Evolutionary conservation across 2,329 filamentous ascomycete species (phyloP), one percentile per base, ranked within the genome.

Genomic region (Xylariales sp.): DNA sequence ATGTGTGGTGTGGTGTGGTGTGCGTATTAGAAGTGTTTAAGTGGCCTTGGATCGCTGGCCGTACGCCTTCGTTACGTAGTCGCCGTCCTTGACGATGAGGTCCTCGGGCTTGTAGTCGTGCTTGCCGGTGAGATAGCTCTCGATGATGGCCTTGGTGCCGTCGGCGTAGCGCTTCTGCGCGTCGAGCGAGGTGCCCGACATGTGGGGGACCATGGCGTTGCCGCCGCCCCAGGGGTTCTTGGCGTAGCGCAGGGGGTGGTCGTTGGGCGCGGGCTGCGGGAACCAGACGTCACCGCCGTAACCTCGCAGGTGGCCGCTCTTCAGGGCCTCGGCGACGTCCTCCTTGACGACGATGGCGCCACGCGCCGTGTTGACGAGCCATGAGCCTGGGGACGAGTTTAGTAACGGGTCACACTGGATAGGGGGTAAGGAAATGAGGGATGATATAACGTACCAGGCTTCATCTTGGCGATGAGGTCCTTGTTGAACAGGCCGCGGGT

Each of bases 281-380:
- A 94, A 97, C 95, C 95, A 98, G 77, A 96, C 92, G 75, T 96
- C 93, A 78, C 93, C 93, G 72, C 89, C 93, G 85, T 97, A 97
- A 74, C 93, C 93, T 78, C 92, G 91, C 78, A 97, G 92, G 82
- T 98, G 94, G 77, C 96, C 96, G 41, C 87, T 89, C 87, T 95
- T 93, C 81, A 99, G 89, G 57, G 96, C 96, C 34, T 91, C 94
- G 71, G 96, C 96, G 65, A 99, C 96, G 76, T 98, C 96, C 85
- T 98, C 95, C 90, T 98, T 98, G 85, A 98, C 95, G 76, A 99
- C 94, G 80, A 99, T 99, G 82, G 96, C 96, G 78, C 96, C 96
- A 81, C 96, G 96, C 75, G 96, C 96, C 41, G 96, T 99, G 91
- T 99, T 99, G 85, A 99, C 86, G 80, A 99, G 92, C 93, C 96